A percentile compares a stretch with the other conserved stretches of the same genome.
These are phyloP conservation scores for Torulaspora gathmanii DNA, from an alignment of 805 yeast species.

Conservation along the genomic window DNA sequence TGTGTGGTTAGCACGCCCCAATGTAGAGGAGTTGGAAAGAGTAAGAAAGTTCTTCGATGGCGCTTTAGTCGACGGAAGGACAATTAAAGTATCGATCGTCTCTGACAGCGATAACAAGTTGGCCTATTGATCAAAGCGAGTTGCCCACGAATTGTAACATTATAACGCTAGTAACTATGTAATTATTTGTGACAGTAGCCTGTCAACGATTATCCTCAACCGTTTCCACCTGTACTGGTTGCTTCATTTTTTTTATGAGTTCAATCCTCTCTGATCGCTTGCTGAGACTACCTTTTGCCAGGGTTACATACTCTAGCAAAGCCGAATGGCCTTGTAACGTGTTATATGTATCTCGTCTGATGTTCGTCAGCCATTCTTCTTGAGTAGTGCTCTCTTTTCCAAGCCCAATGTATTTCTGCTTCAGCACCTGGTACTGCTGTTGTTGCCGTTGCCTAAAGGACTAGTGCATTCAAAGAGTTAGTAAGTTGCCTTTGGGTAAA, in stretches of 20 bases:
- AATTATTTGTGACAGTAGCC: background rate
- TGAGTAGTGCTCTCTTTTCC: conserved; percentile 71
- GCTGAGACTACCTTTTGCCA: conserved; percentile 21
- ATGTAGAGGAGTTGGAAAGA: conserved; percentile 23
- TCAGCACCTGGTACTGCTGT: conserved; percentile 51
- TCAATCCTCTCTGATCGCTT: conserved; percentile 27
- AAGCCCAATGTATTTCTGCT: conserved; percentile 63
- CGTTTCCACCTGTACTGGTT: conserved; percentile 2
- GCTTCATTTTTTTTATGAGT: conserved; percentile 28
- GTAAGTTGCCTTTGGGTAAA: background rate
- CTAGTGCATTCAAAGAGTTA: conserved; percentile 31
- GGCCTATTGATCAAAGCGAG: conserved; percentile 1
- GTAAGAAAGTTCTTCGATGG: conserved; percentile 39
- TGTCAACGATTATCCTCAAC: background rate
- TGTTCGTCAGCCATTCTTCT: conserved; percentile 62
- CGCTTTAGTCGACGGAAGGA: conserved; percentile 47
- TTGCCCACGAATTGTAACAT: conserved; percentile 4
- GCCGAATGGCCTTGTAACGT: conserved; percentile 30
- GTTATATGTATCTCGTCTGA: conserved; percentile 31
- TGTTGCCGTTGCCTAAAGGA: conserved; percentile 62
- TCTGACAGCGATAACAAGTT: conserved; percentile 16
- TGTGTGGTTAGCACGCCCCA: conserved; percentile 32
- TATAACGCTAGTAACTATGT: conserved; percentile 1
- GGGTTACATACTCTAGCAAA: conserved; percentile 30
- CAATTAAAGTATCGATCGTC: conserved; percentile 35